Evolutionary conservation across 2,329 filamentous ascomycete genomes (phyloP).

Genomic region (Colletotrichum caudatum): DNA sequence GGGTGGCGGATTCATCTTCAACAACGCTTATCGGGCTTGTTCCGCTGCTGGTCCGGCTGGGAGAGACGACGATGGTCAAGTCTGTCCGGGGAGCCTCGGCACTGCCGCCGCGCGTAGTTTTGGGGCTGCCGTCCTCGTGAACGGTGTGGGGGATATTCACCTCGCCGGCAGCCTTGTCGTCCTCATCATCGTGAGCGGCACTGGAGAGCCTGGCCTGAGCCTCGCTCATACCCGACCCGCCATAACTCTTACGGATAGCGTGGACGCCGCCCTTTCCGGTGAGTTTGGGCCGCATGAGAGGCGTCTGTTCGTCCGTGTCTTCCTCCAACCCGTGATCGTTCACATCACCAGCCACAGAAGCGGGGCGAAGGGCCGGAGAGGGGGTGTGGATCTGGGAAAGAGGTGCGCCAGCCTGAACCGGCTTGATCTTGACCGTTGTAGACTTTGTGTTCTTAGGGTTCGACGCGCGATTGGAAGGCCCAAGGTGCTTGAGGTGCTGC

Average conservation of each 20-base stretch:
- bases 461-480: conserved; percentile 74
- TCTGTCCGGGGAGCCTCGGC: conserved; percentile 30
- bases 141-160: conserved; percentile 28
- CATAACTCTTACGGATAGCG: conserved; percentile 42
- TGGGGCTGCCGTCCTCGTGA: conserved; percentile 20
- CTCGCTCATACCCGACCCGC: conserved; percentile 39
- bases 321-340: conserved; percentile 28
- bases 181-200: conserved; percentile 15
- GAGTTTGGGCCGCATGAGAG: conserved; percentile 40
- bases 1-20: conserved; percentile 34
- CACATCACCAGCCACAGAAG: conserved; percentile 42
- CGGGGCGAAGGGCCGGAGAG: conserved; percentile 43
- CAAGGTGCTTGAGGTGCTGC: conserved; percentile 73
- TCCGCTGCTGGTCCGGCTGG: conserved; percentile 30
- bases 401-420: conserved; percentile 62
- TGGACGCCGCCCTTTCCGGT: conserved; percentile 46
- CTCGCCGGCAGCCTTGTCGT: not conserved
- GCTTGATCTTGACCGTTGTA: conserved; percentile 76
- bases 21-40: conserved; percentile 29
- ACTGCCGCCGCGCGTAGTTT: conserved; percentile 12
- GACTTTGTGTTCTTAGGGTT: conserved; percentile 72
- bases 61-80: conserved; percentile 34
- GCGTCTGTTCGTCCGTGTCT: conserved; percentile 38
- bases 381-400: conserved; percentile 37
- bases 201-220: conserved; percentile 39